phyloP scores from a whole-genome alignment of 805 yeast species.

The Pichia kluyveri region DNA sequence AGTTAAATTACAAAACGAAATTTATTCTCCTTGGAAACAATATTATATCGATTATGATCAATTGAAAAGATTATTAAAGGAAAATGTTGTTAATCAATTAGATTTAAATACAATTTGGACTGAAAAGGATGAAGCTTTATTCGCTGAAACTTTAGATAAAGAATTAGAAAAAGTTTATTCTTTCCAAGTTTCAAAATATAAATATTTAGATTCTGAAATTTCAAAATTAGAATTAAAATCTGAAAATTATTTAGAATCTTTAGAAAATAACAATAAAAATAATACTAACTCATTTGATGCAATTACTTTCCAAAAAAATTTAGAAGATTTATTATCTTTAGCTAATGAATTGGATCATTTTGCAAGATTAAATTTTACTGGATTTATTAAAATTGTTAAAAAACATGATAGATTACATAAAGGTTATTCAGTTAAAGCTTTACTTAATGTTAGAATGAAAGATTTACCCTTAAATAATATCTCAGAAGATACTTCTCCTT shows the following conservation, averaged over 20 bases:
- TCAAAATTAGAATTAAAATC: slow-evolving; percentile 55
- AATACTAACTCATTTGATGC: slow-evolving; percentile 39
- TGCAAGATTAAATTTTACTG: slow-evolving; percentile 88
- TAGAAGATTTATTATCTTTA: slow-evolving; percentile 65
- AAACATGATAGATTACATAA: slow-evolving; percentile 91
- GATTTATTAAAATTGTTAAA: slow-evolving; percentile 88
- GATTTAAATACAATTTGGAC: slow-evolving; percentile 37
- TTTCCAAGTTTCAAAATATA: slow-evolving; percentile 61
- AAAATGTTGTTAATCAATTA: slow-evolving; percentile 35
- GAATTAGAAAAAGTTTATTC: slow-evolving; percentile 72
- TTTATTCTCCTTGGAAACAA: slow-evolving; percentile 81
- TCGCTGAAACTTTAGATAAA: slow-evolving; percentile 57
- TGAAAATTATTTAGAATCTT: slow-evolving; percentile 27
- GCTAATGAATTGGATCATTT: slow-evolving; percentile 87
- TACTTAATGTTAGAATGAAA: slow-evolving; percentile 79
- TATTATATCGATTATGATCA: slow-evolving; percentile 59
- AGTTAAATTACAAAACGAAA: slow-evolving; percentile 69
- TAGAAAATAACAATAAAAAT: slow-evolving; percentile 19
- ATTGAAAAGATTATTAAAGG: slow-evolving; percentile 61
- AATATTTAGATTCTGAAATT: slow-evolving; percentile 56
- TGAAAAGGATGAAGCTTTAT: slow-evolving; percentile 61
- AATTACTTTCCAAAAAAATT: slow-evolving; percentile 48
- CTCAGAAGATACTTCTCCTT: slow-evolving; percentile 89
- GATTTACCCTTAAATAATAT: slow-evolving; percentile 72
- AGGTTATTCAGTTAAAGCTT: slow-evolving; percentile 80